Conservation (phyloP, 2,329 filamentous ascomycete species). For the Penicillium sclerotiorum region DNA sequence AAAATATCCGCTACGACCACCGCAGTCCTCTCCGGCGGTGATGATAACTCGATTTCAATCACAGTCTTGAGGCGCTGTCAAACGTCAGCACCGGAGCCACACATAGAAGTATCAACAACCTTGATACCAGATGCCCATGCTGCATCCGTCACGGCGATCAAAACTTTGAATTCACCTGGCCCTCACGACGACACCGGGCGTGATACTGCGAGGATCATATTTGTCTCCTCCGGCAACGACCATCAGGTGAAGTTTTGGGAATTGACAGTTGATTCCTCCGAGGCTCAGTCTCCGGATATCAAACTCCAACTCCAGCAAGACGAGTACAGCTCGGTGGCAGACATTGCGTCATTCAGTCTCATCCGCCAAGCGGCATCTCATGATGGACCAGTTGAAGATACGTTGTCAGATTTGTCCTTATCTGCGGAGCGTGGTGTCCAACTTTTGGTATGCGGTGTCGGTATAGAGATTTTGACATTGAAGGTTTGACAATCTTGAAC, state of each 20-base stretch:
- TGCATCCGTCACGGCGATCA: conserved; percentile 46
- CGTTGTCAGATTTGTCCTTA: no score
- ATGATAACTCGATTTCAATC: conserved; percentile 79
- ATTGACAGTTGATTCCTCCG: conserved; percentile 32
- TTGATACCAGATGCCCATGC: conserved; percentile 48
- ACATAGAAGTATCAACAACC: conserved; percentile 32
- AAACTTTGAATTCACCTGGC: conserved; percentile 25
- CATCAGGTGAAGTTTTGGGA: conserved; percentile 51
- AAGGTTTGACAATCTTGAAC: background rate
- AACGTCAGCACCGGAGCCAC: conserved; percentile 7
- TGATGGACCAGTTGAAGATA: background rate
- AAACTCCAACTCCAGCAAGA: conserved; percentile 30
- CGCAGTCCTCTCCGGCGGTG: conserved; percentile 75
- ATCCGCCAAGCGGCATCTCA: background rate
- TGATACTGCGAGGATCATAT: conserved; percentile 17
- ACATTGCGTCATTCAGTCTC: conserved; percentile 56
- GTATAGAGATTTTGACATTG: conserved; percentile 42
- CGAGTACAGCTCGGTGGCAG: conserved; percentile 55
- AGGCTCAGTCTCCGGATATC: conserved; percentile 23
- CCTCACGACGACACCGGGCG: background rate
- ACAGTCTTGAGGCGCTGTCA: conserved; percentile 42
- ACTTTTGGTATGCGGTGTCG: conserved; percentile 53
- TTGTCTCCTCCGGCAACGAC: conserved; percentile 50
- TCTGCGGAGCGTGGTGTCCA: conserved; percentile 9
- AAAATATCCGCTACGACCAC: conserved; percentile 36